These are phyloP conservation scores for Thielaviopsis musarum DNA, from an alignment of 2,329 filamentous ascomycete genomes.

Conservation along the genomic window DNA sequence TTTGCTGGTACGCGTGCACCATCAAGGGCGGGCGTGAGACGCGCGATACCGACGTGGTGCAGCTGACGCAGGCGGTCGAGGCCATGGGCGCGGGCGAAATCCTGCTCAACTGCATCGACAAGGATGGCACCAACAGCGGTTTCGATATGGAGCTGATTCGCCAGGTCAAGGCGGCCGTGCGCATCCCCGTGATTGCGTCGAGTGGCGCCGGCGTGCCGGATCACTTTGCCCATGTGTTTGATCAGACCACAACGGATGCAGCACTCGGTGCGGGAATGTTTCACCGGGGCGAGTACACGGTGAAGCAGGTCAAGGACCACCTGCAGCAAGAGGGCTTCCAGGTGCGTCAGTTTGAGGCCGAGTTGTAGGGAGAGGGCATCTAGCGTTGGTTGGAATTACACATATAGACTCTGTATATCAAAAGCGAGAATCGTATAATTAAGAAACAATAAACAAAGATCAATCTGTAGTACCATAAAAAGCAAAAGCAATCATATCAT, in stretches of 20 bases:
- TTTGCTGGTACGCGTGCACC: constrained; percentile 96
- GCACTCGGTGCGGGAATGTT: constrained; percentile 96
- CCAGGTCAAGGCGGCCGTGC: constrained; percentile 73
- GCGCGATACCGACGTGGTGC: constrained; percentile 81
- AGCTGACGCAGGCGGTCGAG: constrained; percentile 77
- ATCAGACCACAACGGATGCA: constrained; percentile 71
- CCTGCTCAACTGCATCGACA: constrained; percentile 92
- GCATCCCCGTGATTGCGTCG: constrained; percentile 87
- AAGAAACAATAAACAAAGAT: constrained; percentile 6
- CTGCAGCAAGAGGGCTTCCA: constrained; percentile 53
- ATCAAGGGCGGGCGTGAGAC: constrained; percentile 90
- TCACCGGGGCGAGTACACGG: constrained; percentile 86
- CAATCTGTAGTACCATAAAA: not conserved
- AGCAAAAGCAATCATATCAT: not conserved
- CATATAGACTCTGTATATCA: not conserved
- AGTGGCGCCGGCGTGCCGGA: constrained; percentile 76
- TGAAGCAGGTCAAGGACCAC: constrained; percentile 81
- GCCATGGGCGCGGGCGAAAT: constrained; percentile 93
- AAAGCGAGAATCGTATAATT: constrained; percentile 3
- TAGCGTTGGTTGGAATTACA: not conserved
- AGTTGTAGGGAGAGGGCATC: constrained; percentile 18
- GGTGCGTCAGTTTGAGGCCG: constrained; percentile 62
- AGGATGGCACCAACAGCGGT: constrained; percentile 83
- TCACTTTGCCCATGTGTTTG: constrained; percentile 86
- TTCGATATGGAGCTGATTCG: constrained; percentile 86